These are phyloP conservation scores for Russula olivacea DNA, from an alignment of 768 basidiomycete species.

Conservation along the genomic window DNA sequence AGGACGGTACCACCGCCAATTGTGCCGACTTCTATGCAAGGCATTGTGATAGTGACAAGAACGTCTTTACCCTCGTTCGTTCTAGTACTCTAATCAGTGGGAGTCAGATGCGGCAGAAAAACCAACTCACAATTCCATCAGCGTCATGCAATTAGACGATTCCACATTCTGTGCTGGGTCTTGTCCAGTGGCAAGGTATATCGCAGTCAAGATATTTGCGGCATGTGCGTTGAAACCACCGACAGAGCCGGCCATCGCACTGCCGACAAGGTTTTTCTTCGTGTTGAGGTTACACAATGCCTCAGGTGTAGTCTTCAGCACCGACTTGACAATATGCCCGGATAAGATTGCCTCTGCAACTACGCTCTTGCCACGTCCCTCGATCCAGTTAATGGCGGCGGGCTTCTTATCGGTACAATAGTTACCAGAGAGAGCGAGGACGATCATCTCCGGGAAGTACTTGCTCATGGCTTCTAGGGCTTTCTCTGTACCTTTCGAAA, in stretches of 20 bases:
- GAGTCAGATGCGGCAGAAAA: slow-evolving; percentile 13
- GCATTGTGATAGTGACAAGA: slow-evolving; percentile 93
- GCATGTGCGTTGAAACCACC: slow-evolving; percentile 99
- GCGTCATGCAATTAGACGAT: slow-evolving; percentile 95
- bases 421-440: slow-evolving; percentile 90
- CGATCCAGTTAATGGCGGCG: slow-evolving; percentile 99
- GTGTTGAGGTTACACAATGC: slow-evolving; percentile 84
- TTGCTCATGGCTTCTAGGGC: slow-evolving; percentile 74
- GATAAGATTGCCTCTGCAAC: slow-evolving; percentile 94
- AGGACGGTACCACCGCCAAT: slow-evolving; percentile 95
- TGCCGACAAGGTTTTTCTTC: slow-evolving; percentile 97
- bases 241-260: slow-evolving; percentile 96
- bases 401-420: slow-evolving; percentile 99
- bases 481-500: slow-evolving; percentile 95
- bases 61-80: slow-evolving; percentile 87
- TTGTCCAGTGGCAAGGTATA: slow-evolving; percentile 95
- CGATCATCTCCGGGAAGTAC: slow-evolving; percentile 85
- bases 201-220: slow-evolving; percentile 91
- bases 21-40: slow-evolving; percentile 98
- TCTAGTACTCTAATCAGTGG: slow-evolving; percentile 36
- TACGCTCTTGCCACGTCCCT: slow-evolving; percentile 95
- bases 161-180: slow-evolving; percentile 99
- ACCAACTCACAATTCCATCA: slow-evolving; percentile 90
- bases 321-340: slow-evolving; percentile 78
- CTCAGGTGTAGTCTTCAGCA: slow-evolving; percentile 93